A percentile compares a stretch with the other conserved stretches of the same genome.
Evolutionary conservation across 768 basidiomycete species (phyloP).

Genomic region (Leccinum boreale): DNA sequence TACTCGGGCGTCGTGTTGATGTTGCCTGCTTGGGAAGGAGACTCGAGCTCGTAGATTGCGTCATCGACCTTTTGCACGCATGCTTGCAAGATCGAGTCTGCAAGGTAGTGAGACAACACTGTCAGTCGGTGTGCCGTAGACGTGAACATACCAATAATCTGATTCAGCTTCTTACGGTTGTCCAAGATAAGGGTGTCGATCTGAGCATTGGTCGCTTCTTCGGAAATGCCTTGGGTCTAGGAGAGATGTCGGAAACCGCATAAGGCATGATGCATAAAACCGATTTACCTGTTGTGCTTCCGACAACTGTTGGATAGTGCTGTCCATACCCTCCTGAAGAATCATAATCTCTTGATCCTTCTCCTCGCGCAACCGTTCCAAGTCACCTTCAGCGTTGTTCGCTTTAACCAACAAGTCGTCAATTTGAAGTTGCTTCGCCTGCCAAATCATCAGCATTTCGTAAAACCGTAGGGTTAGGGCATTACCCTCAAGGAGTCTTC

Average conservation of each 20-base stretch:
- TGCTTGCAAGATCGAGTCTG: constrained; percentile 94
- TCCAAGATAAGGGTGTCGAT: constrained; percentile 96
- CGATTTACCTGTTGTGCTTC: constrained; percentile 78
- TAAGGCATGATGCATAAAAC: not conserved
- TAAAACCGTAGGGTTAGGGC: not conserved
- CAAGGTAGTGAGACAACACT: constrained; percentile 9
- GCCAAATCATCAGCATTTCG: constrained; percentile 15
- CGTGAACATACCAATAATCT: constrained; percentile 74
- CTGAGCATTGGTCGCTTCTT: constrained; percentile 92
- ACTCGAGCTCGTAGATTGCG: constrained; percentile 95
- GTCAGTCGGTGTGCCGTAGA: constrained; percentile 4
- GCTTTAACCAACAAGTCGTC: constrained; percentile 86
- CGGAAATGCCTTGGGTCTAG: constrained; percentile 79
- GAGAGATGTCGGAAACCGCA: constrained; percentile 3
- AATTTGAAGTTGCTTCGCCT: constrained; percentile 96
- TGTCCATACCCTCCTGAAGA: constrained; percentile 93
- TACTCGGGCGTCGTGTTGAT: constrained; percentile 98
- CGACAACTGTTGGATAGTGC: constrained; percentile 80
- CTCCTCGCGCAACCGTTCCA: constrained; percentile 85
- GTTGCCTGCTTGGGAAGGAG: constrained; percentile 91
- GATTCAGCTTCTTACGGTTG: constrained; percentile 95
- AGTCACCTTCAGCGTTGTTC: constrained; percentile 66
- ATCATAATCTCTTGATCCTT: constrained; percentile 97
- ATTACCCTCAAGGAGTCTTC: constrained; percentile 90
- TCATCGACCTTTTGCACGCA: constrained; percentile 98